Evolutionary conservation across 345 rosid species (phyloP), one percentile per base, ranked within the genome.

Genomic region (Triadica sebifera): DNA sequence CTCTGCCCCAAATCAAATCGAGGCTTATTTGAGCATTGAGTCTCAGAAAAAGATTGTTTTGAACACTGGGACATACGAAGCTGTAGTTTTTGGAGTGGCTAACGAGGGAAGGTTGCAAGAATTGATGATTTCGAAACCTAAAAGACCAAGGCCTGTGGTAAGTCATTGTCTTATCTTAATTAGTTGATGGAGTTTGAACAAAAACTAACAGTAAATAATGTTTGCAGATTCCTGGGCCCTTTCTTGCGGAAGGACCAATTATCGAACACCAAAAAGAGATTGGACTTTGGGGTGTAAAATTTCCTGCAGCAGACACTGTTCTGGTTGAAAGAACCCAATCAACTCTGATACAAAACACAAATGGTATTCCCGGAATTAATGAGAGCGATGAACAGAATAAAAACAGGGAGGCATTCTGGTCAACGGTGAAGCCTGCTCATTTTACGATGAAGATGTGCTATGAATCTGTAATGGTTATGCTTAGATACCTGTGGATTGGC

Each of bases 81-180:
- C 97, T 12, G 97, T 95, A 2, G 91, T 93, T 70, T 69, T 89
- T 60, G 93, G 95, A 57, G 88, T 89, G 72, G 92, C 93, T 50
- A 89, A 87, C 60, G 76, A 75, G 58, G 83, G 75, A 0, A 65
- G 81, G 59, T 83, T 91, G 87, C 85, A 70, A 81, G 86, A 87
- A 79, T 85, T 93, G 17, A 84, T 93, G 85, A 86, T 81, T 69
- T 89, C 95, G 34, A 29, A 29, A 29, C 34, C 34, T 29, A 29
- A 29, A 64, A 82, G 94, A 79, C 98, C 93, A 25, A 87, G 85
- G 71, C 98, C 91, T 45, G 76, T 56, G 75, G 97, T 93, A 75
- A 80, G 90, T 1, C 1, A 29, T 29, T 29, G 34, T 29, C 34
- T 29, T 29, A 29, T 29, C 34, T 2, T 29, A 29, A 29, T 29